Base-by-base conservation (phyloP, 305 asterid species). In the Stenogyne calaminthoides region DNA sequence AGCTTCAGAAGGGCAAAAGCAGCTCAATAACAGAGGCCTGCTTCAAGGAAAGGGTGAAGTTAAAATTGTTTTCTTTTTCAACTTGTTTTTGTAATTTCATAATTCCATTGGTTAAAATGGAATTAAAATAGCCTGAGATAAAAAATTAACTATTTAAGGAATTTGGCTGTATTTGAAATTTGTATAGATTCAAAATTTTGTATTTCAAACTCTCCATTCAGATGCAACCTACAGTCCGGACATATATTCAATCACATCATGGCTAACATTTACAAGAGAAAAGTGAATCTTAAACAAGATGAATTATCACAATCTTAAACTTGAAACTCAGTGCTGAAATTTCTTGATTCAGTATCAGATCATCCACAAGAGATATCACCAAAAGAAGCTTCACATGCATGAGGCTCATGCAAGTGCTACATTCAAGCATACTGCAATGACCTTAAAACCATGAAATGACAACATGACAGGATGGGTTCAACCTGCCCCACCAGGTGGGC, bases 1-100 rank as follows among this genome's bases (percentile, higher is more conserved):
- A 37, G 79, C 69, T n/a, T 88, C 56, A 81, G 85, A 84, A 96
- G 98, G 54, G 98, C 98, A 6, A 90, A 79, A 72, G 91, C 88
- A 51, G 96, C 96, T 8, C 96, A 96, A n/a, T 85, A 84, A 61
- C 72, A 27, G 80, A 70, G 8, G 80, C 51, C 20, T 72, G 54
- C 73, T 72, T 36, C 78, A 76, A 71, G 80, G 64, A 29, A 84
- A 71, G 77, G 57, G 32, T 34, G 80, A 78, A 73, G 86, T 69
- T 76, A 7, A 15, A 8, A 6, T 2, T 44, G 36, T 27, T 25
- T 4, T 49, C 18, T 16, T 2, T 6, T 44, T 42, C 57, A 32
- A 0, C 51, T 15, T 46, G 29, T 9, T 27, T 72, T 72, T 62
- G 76, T 46, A 51, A 44, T 44, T 76, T 73, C 67, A 64, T 70